Evolutionary conservation across 2,329 filamentous ascomycete genomes (phyloP).

Genomic region (Aspergillus sp.): DNA sequence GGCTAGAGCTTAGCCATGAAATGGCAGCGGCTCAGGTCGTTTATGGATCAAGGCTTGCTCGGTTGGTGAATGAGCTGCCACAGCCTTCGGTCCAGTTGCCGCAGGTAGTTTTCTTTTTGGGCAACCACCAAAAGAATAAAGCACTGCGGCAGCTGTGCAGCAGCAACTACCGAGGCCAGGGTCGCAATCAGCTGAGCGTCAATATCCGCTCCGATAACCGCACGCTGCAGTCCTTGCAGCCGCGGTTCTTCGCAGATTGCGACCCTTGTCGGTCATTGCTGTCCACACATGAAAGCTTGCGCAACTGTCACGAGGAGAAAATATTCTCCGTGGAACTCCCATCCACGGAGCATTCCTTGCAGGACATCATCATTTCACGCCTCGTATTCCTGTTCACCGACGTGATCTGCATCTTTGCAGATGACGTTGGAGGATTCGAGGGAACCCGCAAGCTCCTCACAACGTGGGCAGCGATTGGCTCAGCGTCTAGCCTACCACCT

Average conservation of each 20-base stretch:
- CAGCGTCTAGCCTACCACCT: slow-evolving; percentile 2
- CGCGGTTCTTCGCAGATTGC: slow-evolving; percentile 8
- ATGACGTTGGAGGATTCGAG: slow-evolving; percentile 6
- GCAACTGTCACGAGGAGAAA: background rate
- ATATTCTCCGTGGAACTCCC: background rate
- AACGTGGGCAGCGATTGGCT: slow-evolving; percentile 3
- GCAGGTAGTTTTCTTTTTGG: slow-evolving; percentile 8
- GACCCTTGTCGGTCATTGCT: slow-evolving; percentile 1
- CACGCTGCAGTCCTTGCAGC: slow-evolving; percentile 4
- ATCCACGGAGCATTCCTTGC: background rate
- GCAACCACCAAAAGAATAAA: slow-evolving; percentile 5
- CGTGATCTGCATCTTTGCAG: slow-evolving; percentile 10
- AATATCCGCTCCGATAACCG: slow-evolving; percentile 10
- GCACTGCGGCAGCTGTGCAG: slow-evolving; percentile 4
- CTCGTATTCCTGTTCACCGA: slow-evolving; percentile 10
- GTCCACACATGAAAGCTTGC: background rate
- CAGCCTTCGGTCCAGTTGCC: slow-evolving; percentile 4
- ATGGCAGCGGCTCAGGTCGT: background rate
- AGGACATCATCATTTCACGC: slow-evolving; percentile 3
- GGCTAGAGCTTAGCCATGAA: background rate
- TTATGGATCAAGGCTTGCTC: background rate
- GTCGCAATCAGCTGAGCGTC: background rate
- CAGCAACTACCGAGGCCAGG: slow-evolving; percentile 7
- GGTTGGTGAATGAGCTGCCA: slow-evolving; percentile 1
- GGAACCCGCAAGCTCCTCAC: slow-evolving; percentile 1